Evolutionary conservation across 148 eudicot species (phyloP).

Genomic region (Chenopodium quinoa): DNA sequence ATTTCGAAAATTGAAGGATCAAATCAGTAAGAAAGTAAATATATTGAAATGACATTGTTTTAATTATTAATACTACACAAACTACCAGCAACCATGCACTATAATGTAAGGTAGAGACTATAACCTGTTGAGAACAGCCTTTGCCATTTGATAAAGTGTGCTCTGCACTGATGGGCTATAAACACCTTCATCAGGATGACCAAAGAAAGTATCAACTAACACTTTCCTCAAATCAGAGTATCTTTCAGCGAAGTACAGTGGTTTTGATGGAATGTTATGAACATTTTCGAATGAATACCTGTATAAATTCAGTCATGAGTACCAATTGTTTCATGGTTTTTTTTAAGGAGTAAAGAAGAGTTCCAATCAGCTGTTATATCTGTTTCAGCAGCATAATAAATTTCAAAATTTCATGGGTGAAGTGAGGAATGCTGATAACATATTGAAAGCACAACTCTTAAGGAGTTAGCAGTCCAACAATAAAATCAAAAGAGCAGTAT

Average conservation of each 20-base stretch:
- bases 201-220: slow-evolving; percentile 75
- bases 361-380: neutral
- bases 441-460: neutral
- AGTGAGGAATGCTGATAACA: neutral
- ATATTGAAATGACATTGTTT: neutral
- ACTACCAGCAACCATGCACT: neutral
- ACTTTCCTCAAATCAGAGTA: slow-evolving; percentile 62
- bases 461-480: neutral
- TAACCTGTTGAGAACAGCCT: slow-evolving; percentile 80
- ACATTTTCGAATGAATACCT: slow-evolving; percentile 75
- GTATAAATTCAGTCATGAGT: slow-evolving; percentile 11
- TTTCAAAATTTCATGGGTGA: neutral
- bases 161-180: slow-evolving; percentile 97
- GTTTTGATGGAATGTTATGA: slow-evolving; percentile 47
- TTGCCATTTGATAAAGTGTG: slow-evolving; percentile 86
- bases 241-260: slow-evolving; percentile 62
- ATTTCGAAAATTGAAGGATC: slow-evolving; percentile 4
- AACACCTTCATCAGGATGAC: slow-evolving; percentile 75
- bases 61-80: neutral
- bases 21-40: neutral
- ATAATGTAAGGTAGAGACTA: slow-evolving; percentile 14
- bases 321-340: neutral
- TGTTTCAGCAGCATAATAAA: neutral
- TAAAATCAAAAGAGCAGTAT: neutral
- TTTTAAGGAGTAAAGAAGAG: neutral